Percentiles rank a stretch among this genome's conserved stretches.
Evolutionary conservation across 2,329 filamentous ascomycete genomes (phyloP).

Genomic region (Monilinia aucupariae): DNA sequence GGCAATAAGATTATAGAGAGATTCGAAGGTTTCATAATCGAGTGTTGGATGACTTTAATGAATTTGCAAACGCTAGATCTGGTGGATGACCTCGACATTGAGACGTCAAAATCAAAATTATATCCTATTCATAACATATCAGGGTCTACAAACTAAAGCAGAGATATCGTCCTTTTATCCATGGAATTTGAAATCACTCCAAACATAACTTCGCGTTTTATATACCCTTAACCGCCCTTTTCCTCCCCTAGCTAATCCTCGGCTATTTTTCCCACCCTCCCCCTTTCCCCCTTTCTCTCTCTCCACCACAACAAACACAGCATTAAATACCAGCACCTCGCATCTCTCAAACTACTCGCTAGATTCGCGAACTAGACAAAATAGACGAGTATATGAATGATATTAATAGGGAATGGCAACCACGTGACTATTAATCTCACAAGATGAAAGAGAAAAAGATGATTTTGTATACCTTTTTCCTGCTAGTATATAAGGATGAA

Average conservation of each 20-base stretch:
- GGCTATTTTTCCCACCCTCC: conserved; percentile 9
- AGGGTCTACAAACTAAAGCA: too few species aligned
- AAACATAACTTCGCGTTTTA: too few species aligned
- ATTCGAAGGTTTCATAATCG: too few species aligned
- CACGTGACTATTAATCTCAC: neutral
- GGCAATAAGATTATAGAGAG: too few species aligned
- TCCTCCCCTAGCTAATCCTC: neutral
- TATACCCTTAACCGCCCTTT: too few species aligned
- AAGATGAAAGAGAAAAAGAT: neutral
- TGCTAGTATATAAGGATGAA: neutral
- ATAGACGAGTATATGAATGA: conserved; percentile 5
- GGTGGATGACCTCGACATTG: too few species aligned
- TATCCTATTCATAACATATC: too few species aligned
- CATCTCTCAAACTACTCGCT: neutral
- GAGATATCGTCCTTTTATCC: too few species aligned
- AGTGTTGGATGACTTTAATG: too few species aligned
- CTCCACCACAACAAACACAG: neutral
- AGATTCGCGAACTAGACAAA: neutral
- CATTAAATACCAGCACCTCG: neutral
- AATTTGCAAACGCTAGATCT: too few species aligned
- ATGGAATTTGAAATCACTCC: too few species aligned
- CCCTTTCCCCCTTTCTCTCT: neutral
- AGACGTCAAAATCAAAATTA: too few species aligned
- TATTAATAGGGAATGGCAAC: neutral
- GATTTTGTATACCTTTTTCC: conserved; percentile 2